Evolutionary conservation across 371 early-diverging fungal species (phyloP).

Genomic region (Mortierella sp.): DNA sequence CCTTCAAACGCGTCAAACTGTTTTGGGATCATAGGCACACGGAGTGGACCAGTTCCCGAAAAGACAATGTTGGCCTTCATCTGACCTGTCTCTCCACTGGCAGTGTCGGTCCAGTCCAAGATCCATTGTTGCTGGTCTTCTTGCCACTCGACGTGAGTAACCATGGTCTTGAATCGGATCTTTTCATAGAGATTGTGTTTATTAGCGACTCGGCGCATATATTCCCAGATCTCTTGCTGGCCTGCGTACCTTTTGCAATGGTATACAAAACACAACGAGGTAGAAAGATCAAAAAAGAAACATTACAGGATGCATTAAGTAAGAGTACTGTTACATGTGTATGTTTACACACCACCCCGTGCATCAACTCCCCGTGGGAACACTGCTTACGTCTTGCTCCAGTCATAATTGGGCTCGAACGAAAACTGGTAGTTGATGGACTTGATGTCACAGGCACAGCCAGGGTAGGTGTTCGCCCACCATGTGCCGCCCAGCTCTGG

Average conservation of each 20-base stretch:
- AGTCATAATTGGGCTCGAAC: constrained; percentile 57
- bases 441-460: constrained; percentile 69
- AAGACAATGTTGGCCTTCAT: constrained; percentile 50
- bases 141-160: constrained; percentile 59
- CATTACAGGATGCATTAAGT: too few species aligned
- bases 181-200: constrained; percentile 62
- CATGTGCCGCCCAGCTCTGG: constrained; percentile 72
- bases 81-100: constrained; percentile 19
- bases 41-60: constrained; percentile 60
- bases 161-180: constrained; percentile 61
- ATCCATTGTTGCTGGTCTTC: constrained; percentile 61
- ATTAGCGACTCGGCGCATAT: constrained; percentile 61
- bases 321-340: too few species aligned
- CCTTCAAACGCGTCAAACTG: constrained; percentile 62
- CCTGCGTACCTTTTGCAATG: constrained; percentile 6
- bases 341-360: too few species aligned
- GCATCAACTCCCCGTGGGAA: too few species aligned
- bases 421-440: constrained; percentile 59
- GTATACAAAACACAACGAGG: too few species aligned
- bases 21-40: constrained; percentile 63
- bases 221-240: constrained; percentile 63
- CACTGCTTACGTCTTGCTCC: constrained; percentile 53
- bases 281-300: too few species aligned
- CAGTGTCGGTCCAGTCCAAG: constrained; percentile 41
- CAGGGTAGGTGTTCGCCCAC: constrained; percentile 73